phyloP scores from a whole-genome alignment of 1,284 basidiomycete species.

The Anthracocystis walkeri region DNA sequence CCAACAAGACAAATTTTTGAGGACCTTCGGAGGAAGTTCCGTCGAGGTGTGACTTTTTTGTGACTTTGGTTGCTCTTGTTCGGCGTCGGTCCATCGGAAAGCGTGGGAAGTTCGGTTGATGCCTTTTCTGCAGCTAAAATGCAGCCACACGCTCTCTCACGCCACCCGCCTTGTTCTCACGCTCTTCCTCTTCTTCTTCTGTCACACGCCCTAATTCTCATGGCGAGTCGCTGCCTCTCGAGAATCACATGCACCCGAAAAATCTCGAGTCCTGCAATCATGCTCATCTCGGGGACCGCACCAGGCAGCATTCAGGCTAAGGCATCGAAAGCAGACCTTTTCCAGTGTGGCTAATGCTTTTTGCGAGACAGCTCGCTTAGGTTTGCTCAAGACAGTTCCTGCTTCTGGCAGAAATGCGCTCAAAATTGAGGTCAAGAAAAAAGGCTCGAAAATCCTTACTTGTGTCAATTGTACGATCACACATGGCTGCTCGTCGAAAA shows the following conservation, averaged over 20 bases:
- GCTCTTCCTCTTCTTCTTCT: too few species aligned
- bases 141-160: not conserved
- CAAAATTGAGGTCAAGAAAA: not conserved
- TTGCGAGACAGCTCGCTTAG: slow-evolving; percentile 15
- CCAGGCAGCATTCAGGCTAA: too few species aligned
- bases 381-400: slow-evolving; percentile 1
- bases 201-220: too few species aligned
- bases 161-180: too few species aligned
- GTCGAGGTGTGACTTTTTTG: too few species aligned
- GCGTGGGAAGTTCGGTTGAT: slow-evolving; percentile 22
- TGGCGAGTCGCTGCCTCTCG: too few species aligned
- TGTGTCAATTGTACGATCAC: not conserved
- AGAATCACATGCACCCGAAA: too few species aligned
- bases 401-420: not conserved
- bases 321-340: too few species aligned
- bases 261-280: too few species aligned
- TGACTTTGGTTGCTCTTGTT: not conserved
- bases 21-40: not conserved
- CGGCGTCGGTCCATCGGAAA: slow-evolving; percentile 5
- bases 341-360: not conserved
- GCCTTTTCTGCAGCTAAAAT: slow-evolving; percentile 3
- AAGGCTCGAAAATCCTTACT: not conserved
- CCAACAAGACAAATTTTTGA: too few species aligned
- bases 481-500: not conserved
- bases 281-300: too few species aligned